Conservation (phyloP, 1,284 basidiomycete species). For the Sanghuangporus weigelae region DNA sequence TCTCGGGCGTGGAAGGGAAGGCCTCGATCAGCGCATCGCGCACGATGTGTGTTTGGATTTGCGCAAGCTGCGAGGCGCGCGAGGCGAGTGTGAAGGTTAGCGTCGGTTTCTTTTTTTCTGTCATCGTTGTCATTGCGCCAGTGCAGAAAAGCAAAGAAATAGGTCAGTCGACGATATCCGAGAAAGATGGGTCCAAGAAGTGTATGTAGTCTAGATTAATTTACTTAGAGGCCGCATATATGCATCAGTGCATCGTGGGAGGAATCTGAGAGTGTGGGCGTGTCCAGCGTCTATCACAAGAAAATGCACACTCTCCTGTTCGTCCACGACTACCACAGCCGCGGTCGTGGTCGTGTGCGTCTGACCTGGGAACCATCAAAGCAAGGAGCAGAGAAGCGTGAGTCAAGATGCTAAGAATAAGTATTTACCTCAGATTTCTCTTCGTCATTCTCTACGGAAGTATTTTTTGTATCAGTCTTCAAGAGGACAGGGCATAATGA, state of each 20-base stretch:
- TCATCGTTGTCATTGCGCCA: background rate
- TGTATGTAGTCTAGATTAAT: background rate
- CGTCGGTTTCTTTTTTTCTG: background rate
- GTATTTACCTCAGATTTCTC: too few relatives aligned
- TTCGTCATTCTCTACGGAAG: too few relatives aligned
- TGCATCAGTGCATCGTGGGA: background rate
- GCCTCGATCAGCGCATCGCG: conserved; percentile 48
- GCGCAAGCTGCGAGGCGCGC: conserved; percentile 79
- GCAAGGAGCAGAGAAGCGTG: too few relatives aligned
- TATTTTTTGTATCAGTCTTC: too few relatives aligned
- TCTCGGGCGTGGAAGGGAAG: conserved; percentile 33
- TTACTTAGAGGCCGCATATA: background rate
- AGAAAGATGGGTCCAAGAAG: background rate
- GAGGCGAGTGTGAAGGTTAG: conserved; percentile 69
- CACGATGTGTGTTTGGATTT: conserved; percentile 81
- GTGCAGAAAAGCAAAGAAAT: background rate
- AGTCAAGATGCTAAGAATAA: too few relatives aligned
- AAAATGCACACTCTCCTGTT: background rate
- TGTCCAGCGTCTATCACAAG: background rate
- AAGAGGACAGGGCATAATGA: background rate
- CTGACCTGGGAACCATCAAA: too few relatives aligned
- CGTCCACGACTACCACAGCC: background rate
- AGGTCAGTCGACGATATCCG: background rate
- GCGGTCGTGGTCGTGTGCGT: too few relatives aligned
- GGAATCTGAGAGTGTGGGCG: background rate